These are phyloP conservation scores for Lolium perenne DNA, from an alignment of 176 grass and related monocot species.

Conservation along the genomic window DNA sequence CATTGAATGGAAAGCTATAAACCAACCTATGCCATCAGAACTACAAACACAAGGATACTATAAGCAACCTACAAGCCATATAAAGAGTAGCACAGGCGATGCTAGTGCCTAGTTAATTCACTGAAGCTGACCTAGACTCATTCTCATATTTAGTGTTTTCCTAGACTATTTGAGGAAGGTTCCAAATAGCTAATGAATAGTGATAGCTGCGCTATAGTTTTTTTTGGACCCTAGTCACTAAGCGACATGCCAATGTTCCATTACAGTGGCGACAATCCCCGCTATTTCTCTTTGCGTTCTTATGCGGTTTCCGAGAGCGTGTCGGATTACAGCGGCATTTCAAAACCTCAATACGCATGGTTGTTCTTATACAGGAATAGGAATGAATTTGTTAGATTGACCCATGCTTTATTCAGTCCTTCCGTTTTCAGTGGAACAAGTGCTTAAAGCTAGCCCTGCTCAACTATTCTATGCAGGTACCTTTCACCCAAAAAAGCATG, in stretches of 20 bases:
- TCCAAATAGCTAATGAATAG: not conserved
- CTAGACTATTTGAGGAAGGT: not conserved
- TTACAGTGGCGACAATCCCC: not conserved
- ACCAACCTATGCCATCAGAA: not conserved
- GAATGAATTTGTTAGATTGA: no score
- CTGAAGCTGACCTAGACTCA: not conserved
- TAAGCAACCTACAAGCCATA: not conserved
- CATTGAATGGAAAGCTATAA: constrained; percentile 25
- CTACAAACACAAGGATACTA: not conserved
- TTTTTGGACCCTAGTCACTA: not conserved
- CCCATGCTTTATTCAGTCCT: no score
- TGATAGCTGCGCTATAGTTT: not conserved
- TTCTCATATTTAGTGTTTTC: not conserved
- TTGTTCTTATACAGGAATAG: no score
- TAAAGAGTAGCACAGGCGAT: not conserved
- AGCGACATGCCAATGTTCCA: not conserved
- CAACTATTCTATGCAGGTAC: not conserved
- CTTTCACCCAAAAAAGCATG: not conserved
- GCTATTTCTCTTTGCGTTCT: no score
- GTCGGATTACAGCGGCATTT: no score
- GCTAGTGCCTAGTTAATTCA: not conserved
- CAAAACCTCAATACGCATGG: no score
- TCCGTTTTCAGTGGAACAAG: no score
- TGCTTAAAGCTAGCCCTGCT: not conserved
- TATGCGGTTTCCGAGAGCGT: no score